phyloP scores from a whole-genome alignment of 176 grass and related monocot species.

The Stipa capillata region DNA sequence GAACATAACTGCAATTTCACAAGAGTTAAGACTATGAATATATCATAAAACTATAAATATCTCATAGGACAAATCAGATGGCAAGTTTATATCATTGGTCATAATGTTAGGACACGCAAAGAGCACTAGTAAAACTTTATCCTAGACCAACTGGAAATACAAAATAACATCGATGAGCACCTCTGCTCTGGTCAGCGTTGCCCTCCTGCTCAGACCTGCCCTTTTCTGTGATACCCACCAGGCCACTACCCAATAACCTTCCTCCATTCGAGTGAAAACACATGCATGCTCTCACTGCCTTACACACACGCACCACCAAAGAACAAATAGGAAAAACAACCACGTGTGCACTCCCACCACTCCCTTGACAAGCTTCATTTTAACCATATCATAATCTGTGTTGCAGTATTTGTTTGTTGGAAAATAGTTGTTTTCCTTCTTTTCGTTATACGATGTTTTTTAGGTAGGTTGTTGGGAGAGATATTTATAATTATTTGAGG shows the following conservation, averaged over 20 bases:
- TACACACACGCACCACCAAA: neutral
- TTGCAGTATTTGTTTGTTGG: neutral
- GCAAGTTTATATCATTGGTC: neutral
- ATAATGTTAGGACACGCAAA: neutral
- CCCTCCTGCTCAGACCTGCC: neutral
- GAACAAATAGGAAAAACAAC: neutral
- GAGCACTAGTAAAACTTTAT: neutral
- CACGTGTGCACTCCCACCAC: too few relatives aligned
- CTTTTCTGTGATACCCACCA: neutral
- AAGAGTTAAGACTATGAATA: conserved; percentile 1
- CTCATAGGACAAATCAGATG: neutral
- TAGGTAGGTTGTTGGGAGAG: neutral
- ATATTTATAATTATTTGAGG: neutral
- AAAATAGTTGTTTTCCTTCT: too few relatives aligned
- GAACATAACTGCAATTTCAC: neutral
- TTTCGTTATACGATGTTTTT: too few relatives aligned
- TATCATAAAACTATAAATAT: neutral
- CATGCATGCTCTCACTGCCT: neutral
- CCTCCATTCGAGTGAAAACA: neutral
- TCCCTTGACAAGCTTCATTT: neutral
- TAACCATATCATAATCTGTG: neutral
- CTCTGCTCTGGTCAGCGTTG: neutral
- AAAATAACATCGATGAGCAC: neutral
- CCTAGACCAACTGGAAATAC: neutral
- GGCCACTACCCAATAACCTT: neutral